Evolutionary conservation across 192 early-diverging fungal species (phyloP).

Genomic region (Gorgonomyces haynaldii): DNA sequence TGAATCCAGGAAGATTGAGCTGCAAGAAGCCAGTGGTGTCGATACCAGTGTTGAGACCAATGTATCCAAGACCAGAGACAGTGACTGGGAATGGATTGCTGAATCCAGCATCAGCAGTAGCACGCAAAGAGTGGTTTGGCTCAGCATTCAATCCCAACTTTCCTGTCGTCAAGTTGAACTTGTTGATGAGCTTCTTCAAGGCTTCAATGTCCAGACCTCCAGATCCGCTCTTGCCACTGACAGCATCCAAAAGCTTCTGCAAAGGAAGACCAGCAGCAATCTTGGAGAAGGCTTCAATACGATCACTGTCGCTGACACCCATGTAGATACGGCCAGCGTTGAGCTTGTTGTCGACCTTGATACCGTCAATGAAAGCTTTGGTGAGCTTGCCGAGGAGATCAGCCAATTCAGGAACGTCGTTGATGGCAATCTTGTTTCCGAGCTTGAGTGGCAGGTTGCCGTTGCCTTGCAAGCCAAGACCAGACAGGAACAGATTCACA

Average conservation of each 20-base stretch:
- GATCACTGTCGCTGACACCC: conserved; percentile 7
- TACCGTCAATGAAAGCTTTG: conserved; percentile 5
- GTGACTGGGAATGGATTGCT: conserved; percentile 17
- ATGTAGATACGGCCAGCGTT: conserved; percentile 5
- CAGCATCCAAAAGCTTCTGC: neutral
- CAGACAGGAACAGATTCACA: neutral
- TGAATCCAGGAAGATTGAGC: conserved; percentile 4
- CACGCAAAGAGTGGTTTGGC: conserved; percentile 7
- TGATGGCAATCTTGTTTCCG: conserved; percentile 2
- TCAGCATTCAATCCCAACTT: conserved; percentile 12
- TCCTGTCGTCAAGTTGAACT: conserved; percentile 8
- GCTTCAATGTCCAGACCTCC: neutral
- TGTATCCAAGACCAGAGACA: conserved; percentile 14
- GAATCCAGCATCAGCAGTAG: conserved; percentile 9
- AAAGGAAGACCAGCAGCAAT: conserved; percentile 7
- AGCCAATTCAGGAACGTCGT: conserved; percentile 11
- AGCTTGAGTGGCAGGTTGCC: conserved; percentile 4
- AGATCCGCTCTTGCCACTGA: neutral
- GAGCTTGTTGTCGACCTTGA: conserved; percentile 4
- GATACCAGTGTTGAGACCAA: conserved; percentile 3
- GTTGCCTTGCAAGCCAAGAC: conserved; percentile 7
- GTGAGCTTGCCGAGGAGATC: conserved; percentile 8
- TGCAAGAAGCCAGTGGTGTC: conserved; percentile 3
- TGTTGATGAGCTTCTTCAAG: neutral
- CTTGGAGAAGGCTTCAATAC: conserved; percentile 13